phyloP scores from a whole-genome alignment of 1,139 yeast genomes.

The Sugiyamaella sp. region DNA sequence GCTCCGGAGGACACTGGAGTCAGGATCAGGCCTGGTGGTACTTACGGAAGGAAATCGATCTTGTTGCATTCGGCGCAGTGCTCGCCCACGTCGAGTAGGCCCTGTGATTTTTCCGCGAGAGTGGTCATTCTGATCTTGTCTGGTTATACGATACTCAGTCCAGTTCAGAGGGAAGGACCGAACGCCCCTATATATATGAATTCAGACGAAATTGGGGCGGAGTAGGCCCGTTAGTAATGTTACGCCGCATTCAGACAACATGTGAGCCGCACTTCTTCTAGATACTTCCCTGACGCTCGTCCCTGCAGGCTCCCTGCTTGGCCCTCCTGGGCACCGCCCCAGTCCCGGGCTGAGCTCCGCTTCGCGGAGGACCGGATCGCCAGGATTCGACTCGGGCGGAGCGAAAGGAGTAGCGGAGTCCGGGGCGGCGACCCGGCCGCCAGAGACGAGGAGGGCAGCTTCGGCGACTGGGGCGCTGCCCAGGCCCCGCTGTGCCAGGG shows the following conservation, averaged over 20 bases:
- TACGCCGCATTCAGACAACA: background rate
- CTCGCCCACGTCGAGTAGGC: conserved; percentile 57
- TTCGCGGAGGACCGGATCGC: background rate
- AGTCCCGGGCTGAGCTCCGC: background rate
- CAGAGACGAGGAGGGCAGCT: too few species aligned
- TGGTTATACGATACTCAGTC: background rate
- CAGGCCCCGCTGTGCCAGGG: too few species aligned
- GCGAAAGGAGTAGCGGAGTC: too few species aligned
- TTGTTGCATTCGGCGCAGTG: conserved; percentile 55
- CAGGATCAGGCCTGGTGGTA: too few species aligned
- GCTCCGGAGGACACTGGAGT: too few species aligned
- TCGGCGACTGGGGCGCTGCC: too few species aligned
- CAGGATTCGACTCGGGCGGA: too few species aligned
- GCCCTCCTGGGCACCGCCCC: too few species aligned
- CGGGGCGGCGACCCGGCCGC: too few species aligned
- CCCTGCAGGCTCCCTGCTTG: too few species aligned
- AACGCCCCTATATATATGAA: conserved; percentile 1
- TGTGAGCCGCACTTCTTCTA: conserved; percentile 1
- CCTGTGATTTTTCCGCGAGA: conserved; percentile 35
- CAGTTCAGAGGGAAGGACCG: background rate
- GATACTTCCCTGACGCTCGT: too few species aligned
- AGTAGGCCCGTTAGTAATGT: background rate
- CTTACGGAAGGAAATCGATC: conserved; percentile 57
- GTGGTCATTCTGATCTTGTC: conserved; percentile 18
- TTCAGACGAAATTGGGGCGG: background rate